Evolutionary conservation across 805 yeast genomes (phyloP).

Genomic region (Wickerhamomyces sydowiorum): DNA sequence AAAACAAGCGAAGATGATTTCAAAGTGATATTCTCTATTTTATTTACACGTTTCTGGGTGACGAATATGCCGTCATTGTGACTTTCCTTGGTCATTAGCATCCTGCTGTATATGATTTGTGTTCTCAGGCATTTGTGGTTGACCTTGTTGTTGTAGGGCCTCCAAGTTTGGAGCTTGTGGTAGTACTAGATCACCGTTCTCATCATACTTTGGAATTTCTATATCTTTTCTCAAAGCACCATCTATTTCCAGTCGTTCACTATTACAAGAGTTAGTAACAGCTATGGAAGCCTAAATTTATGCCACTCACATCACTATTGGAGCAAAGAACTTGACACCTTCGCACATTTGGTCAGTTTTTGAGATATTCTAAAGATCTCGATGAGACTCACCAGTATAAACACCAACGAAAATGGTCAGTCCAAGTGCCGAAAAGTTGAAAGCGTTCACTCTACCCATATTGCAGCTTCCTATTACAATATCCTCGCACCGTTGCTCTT

Average conservation of each 20-base stretch:
- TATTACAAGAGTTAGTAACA: constrained; percentile 15
- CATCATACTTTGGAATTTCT: constrained; percentile 47
- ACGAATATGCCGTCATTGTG: too few species aligned
- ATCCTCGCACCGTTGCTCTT: too few species aligned
- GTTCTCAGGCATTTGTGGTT: neutral
- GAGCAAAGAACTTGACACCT: constrained; percentile 69
- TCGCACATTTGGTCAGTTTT: neutral
- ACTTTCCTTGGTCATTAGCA: too few species aligned
- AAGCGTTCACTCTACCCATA: constrained; percentile 23
- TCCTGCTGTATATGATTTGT: neutral
- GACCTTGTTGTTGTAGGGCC: neutral
- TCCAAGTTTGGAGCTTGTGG: constrained; percentile 14
- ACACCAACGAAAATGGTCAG: constrained; percentile 32
- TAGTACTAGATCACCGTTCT: constrained; percentile 31
- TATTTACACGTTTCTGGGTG: neutral
- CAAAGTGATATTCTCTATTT: too few species aligned
- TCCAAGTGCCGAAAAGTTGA: constrained; percentile 20
- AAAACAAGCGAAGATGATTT: too few species aligned
- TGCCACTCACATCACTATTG: constrained; percentile 54
- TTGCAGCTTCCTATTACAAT: neutral
- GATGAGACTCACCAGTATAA: constrained; percentile 32
- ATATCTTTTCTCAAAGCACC: constrained; percentile 61
- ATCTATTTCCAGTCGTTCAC: constrained; percentile 60
- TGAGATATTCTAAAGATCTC: neutral
- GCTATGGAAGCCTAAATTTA: neutral